A percentile compares a stretch with the other conserved stretches of the same genome.
Evolutionary conservation across 129 eudicot genomes (phyloP).

Genomic region (Heracleum sosnowskyi): DNA sequence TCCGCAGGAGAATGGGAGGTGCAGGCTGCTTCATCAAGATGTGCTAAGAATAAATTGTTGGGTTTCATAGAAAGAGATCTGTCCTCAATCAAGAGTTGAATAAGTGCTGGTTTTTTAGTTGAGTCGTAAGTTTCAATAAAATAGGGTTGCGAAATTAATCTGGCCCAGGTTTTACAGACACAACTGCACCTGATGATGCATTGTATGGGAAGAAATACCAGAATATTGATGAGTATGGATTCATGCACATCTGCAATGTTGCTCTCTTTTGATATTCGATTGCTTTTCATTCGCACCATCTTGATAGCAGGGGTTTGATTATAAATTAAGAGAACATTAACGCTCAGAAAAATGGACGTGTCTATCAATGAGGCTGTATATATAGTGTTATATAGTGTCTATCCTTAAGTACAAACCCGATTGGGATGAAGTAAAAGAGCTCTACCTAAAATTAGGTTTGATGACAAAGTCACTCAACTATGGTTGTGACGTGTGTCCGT

Average conservation of each 20-base stretch:
- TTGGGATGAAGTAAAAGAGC: too few relatives aligned
- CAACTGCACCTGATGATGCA: not conserved
- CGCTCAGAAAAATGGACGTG: too few relatives aligned
- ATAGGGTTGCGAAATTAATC: not conserved
- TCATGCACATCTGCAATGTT: not conserved
- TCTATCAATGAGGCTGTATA: too few relatives aligned
- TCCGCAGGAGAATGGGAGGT: not conserved
- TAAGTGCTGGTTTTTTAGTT: not conserved
- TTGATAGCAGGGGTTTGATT: too few relatives aligned
- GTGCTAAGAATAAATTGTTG: not conserved
- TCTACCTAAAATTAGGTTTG: too few relatives aligned
- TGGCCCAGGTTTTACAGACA: not conserved
- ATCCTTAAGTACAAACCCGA: too few relatives aligned
- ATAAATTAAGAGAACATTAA: too few relatives aligned
- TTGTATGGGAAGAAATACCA: not conserved
- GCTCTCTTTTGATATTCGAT: not conserved
- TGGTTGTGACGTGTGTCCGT: too few relatives aligned
- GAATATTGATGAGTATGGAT: not conserved
- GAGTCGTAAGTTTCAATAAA: not conserved
- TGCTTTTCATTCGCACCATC: too few relatives aligned
- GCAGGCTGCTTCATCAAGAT: not conserved
- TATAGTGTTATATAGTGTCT: too few relatives aligned
- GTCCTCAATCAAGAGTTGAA: not conserved
- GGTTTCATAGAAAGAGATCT: not conserved
- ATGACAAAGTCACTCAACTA: too few relatives aligned